A percentile compares a stretch with the other conserved stretches of the same genome.
Evolutionary conservation across 176 grass and related monocot species (phyloP).

Genomic region (Hordeum marinum): DNA sequence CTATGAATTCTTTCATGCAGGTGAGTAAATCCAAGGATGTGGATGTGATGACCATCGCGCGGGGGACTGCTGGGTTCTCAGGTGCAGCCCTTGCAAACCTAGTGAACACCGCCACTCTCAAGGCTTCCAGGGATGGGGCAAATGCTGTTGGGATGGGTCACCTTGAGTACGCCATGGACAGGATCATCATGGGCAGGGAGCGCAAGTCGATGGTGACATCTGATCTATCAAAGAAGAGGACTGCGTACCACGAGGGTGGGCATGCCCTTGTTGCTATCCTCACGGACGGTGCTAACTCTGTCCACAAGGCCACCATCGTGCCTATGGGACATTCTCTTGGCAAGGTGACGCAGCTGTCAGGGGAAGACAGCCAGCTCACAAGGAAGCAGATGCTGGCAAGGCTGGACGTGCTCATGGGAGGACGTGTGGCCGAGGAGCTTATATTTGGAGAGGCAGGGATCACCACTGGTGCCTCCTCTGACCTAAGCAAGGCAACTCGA

Average conservation of each 20-base stretch:
- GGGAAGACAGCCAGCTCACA: not conserved
- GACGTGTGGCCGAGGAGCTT: not conserved
- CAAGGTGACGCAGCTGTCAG: not conserved
- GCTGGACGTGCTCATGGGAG: not conserved
- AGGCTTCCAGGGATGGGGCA: not conserved
- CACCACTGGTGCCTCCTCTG: not conserved
- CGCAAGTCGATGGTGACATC: not conserved
- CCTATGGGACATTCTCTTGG: not conserved
- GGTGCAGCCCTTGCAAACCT: not conserved
- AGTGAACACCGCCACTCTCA: not conserved
- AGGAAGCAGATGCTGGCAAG: not conserved
- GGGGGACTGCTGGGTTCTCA: not conserved
- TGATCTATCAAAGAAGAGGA: not conserved
- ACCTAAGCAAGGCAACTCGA: not conserved
- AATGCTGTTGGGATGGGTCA: not conserved
- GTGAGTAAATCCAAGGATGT: not conserved
- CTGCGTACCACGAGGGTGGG: not conserved
- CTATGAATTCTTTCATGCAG: not conserved
- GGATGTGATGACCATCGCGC: not conserved
- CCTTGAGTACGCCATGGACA: not conserved
- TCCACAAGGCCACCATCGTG: not conserved
- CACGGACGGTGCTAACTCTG: not conserved
- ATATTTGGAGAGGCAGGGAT: not conserved
- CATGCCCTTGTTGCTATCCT: not conserved
- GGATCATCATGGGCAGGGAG: not conserved